These are phyloP conservation scores for sorghum (Sorghum bicolor) DNA, from an alignment of 176 grass and related monocot genomes.

Conservation along the genomic window Sorghum_bicolor_NCBIv3 NC_012879.2:8743001-8743500, in stretches of 20 bases:
- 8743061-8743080: slow-evolving; percentile 50
- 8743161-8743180: slow-evolving; percentile 61
- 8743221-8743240: slow-evolving; percentile 31
- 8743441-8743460: not conserved
- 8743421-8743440: not conserved
- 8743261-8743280: slow-evolving; percentile 87
- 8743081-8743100: slow-evolving; percentile 59
- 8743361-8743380: slow-evolving; percentile 49
- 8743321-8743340: slow-evolving; percentile 40
- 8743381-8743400: slow-evolving; percentile 57
- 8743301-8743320: slow-evolving; percentile 58
- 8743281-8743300: slow-evolving; percentile 56
- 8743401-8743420: not conserved
- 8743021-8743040: slow-evolving; percentile 70
- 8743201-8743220: slow-evolving; percentile 33
- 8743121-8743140: slow-evolving; percentile 74
- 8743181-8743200: slow-evolving; percentile 28
- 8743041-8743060: slow-evolving; percentile 50
- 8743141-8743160: slow-evolving; percentile 64
- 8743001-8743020: slow-evolving; percentile 49
- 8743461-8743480: no score
- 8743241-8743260: slow-evolving; percentile 59
- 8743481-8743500: no score
- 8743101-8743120: slow-evolving; percentile 41
- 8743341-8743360: slow-evolving; percentile 48